These are phyloP conservation scores for Fusarium neocosmosporiellum DNA, from an alignment of 2,329 filamentous ascomycete species.

Conservation along the genomic window DNA sequence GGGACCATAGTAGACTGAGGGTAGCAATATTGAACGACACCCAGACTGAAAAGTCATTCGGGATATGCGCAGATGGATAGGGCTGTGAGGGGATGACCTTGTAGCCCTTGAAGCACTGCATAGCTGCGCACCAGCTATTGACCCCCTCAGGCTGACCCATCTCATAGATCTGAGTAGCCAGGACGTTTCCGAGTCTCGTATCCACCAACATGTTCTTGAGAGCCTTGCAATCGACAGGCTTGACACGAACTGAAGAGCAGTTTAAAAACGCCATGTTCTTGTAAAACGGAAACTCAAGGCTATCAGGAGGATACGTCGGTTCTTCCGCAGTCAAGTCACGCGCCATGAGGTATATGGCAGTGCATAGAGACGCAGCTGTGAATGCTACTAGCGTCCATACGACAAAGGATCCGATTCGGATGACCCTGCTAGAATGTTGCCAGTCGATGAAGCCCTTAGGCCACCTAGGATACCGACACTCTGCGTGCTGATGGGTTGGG, in stretches of 20 bases:
- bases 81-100: neutral
- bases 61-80: neutral
- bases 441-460: neutral
- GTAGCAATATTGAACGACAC: neutral
- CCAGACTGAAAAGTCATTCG: neutral
- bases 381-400: neutral
- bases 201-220: neutral
- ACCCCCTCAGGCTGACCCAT: neutral
- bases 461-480: neutral
- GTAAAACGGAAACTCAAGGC: neutral
- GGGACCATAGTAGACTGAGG: neutral
- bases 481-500: neutral
- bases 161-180: neutral
- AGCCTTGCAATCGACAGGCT: neutral
- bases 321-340: neutral
- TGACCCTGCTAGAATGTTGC: neutral
- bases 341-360: neutral
- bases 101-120: neutral
- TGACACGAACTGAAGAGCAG: neutral
- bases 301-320: neutral
- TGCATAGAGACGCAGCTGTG: neutral
- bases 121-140: neutral
- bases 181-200: neutral
- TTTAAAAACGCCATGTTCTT: neutral
- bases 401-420: neutral